phyloP scores from a whole-genome alignment of 23 red algal genomes.

The Gracilaria gracilis region DNA sequence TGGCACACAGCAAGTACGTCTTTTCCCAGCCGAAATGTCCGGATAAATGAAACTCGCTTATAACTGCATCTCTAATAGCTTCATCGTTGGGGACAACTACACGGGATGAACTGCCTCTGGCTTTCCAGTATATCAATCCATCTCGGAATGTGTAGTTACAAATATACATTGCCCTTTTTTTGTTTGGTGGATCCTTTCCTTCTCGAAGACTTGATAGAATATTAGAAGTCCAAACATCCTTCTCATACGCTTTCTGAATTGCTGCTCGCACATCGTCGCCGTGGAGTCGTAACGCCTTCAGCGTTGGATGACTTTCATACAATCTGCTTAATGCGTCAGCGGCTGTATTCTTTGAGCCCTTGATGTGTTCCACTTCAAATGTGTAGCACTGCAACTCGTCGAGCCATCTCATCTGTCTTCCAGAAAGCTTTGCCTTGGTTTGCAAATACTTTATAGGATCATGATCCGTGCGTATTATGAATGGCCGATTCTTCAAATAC shows the following conservation, averaged over 20 bases:
- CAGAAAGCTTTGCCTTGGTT: conserved; percentile 2
- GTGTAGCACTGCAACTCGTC: conserved; percentile 31
- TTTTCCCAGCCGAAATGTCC: conserved; percentile 42
- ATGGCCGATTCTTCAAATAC: conserved; percentile 1
- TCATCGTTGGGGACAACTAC: neutral
- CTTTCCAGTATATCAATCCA: conserved; percentile 35
- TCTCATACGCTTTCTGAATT: conserved; percentile 31
- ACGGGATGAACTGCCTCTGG: neutral
- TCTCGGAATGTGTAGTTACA: conserved; percentile 17
- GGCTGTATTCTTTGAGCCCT: neutral
- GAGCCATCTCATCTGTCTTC: conserved; percentile 36
- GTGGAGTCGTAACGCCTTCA: neutral
- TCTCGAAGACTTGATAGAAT: conserved; percentile 23
- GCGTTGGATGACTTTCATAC: neutral
- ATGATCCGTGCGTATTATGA: conserved; percentile 24
- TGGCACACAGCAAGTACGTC: conserved; percentile 33
- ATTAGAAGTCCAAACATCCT: conserved; percentile 4
- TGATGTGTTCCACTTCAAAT: neutral
- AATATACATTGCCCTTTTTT: conserved; percentile 30
- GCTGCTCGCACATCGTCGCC: neutral
- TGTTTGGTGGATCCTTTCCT: neutral
- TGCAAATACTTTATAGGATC: conserved; percentile 29
- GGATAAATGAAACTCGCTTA: conserved; percentile 30
- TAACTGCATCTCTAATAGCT: neutral
- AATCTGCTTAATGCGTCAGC: neutral